Conservation (phyloP, 495 filamentous ascomycete genomes). For the Penicillium malachiteum region DNA sequence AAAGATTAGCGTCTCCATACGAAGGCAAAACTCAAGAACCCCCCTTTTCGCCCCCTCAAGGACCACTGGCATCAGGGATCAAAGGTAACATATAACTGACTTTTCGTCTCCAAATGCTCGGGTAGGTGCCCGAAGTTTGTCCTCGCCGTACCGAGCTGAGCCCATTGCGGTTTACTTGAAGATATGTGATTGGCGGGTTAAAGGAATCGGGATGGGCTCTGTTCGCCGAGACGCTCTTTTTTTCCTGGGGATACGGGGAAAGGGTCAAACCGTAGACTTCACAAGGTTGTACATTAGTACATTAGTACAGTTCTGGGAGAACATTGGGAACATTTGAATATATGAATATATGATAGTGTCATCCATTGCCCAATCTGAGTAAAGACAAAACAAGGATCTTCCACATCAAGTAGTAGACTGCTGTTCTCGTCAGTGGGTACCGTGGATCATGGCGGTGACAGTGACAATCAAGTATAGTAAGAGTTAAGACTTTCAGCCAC, state of each 20-base stretch:
- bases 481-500: neutral
- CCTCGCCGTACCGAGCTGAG: neutral
- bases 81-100: no score
- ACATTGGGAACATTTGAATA: no score
- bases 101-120: neutral
- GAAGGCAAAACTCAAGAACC: no score
- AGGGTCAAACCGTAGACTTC: neutral
- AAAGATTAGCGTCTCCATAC: neutral
- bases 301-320: no score
- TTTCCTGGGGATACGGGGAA: neutral
- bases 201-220: neutral
- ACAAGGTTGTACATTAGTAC: no score
- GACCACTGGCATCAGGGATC: no score
- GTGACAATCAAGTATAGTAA: no score
- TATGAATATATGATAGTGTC: slow-evolving; percentile 4
- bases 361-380: neutral
- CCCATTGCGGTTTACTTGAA: neutral
- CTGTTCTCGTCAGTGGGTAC: no score
- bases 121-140: slow-evolving; percentile 2
- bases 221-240: slow-evolving; percentile 1
- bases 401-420: neutral
- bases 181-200: neutral
- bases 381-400: neutral
- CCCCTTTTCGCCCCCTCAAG: no score
- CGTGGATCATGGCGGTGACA: no score